Conservation (phyloP, 305 asterid genomes). For the Fraxinus floribunda region DNA sequence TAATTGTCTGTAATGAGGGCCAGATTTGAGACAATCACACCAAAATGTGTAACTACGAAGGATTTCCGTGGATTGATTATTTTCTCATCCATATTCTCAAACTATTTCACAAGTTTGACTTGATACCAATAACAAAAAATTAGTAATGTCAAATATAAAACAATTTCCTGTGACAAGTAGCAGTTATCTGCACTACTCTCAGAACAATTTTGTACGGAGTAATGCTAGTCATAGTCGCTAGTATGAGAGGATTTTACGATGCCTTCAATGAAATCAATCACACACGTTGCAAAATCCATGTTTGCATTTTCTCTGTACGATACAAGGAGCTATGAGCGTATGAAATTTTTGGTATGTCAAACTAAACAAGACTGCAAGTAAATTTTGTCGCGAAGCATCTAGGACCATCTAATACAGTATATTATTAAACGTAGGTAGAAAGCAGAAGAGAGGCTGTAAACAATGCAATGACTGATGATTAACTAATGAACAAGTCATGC, state of each 20-base stretch:
- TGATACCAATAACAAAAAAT: background rate
- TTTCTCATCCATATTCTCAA: background rate
- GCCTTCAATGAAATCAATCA: background rate
- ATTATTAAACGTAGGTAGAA: background rate
- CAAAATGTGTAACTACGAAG: background rate
- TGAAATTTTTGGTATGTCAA: background rate
- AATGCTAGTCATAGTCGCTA: background rate
- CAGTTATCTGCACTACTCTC: background rate
- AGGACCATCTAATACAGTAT: background rate
- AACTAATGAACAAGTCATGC: conserved; percentile 12
- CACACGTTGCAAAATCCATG: background rate
- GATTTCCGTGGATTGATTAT: background rate
- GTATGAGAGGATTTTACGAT: background rate
- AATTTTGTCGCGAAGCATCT: background rate
- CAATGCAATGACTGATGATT: background rate
- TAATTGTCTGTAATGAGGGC: background rate
- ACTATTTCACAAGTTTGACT: background rate
- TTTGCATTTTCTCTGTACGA: background rate
- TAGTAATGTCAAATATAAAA: background rate
- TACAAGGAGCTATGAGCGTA: background rate
- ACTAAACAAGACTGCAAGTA: background rate
- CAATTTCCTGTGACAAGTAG: background rate
- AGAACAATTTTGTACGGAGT: background rate
- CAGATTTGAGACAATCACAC: background rate
- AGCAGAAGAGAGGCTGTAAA: background rate